Evolutionary conservation across 2,329 filamentous ascomycete species (phyloP).

Genomic region (Alternaria ethzedia): DNA sequence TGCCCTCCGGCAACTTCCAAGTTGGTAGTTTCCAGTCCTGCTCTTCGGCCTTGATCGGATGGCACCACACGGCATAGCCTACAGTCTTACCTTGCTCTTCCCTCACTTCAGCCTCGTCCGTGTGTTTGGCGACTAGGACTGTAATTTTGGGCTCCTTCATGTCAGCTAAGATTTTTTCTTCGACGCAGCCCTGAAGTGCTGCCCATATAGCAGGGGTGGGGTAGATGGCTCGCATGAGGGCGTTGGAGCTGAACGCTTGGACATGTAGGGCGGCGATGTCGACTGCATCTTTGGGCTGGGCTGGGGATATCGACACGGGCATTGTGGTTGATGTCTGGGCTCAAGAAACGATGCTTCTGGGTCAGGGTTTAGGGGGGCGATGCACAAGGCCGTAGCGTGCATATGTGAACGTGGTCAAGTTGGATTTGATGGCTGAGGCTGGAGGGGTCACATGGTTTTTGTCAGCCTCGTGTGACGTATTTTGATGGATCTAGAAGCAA

Average conservation of each 20-base stretch:
- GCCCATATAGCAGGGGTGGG: conserved; percentile 7
- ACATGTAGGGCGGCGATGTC: conserved; percentile 6
- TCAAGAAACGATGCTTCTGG: neutral
- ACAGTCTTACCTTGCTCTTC: neutral
- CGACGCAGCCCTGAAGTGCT: conserved; percentile 3
- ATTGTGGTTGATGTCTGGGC: neutral
- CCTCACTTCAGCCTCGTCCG: neutral
- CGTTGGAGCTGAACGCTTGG: conserved; percentile 10
- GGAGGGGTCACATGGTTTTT: neutral
- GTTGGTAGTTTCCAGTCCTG: neutral
- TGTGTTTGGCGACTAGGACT: conserved; percentile 2
- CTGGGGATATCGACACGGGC: neutral
- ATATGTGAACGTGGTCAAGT: neutral
- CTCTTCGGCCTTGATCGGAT: neutral
- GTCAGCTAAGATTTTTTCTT: conserved; percentile 5
- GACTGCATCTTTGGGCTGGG: neutral
- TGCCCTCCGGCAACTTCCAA: conserved; percentile 10
- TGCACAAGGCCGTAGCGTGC: neutral
- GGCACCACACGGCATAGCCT: conserved; percentile 11
- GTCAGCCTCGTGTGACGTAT: neutral
- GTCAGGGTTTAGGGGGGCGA: neutral
- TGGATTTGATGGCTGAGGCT: neutral
- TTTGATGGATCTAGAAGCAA: neutral
- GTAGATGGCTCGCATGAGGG: conserved; percentile 13
- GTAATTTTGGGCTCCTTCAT: conserved; percentile 8